Evolutionary conservation across 371 early-diverging fungal species (phyloP).

Genomic region (Mortierella sp.): DNA sequence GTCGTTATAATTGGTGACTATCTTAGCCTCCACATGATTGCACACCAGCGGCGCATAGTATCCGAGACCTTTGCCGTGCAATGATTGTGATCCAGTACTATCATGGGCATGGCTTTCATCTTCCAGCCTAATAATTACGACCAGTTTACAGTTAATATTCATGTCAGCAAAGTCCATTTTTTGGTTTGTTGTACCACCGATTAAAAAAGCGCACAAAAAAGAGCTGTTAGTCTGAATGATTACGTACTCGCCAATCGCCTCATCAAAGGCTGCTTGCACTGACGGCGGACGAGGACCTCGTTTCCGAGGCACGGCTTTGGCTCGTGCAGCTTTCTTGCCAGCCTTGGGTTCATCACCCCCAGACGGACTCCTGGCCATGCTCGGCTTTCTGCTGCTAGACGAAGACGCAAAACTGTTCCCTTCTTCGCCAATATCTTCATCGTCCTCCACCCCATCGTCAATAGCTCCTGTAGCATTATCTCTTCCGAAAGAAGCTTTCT

Average conservation of each 20-base stretch:
- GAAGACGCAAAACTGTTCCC: conserved; percentile 13
- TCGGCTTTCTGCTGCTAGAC: conserved; percentile 25
- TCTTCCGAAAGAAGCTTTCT: background rate
- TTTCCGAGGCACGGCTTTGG: conserved; percentile 7
- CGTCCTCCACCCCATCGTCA: no score
- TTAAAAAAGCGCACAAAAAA: background rate
- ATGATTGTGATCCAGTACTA: conserved; percentile 27
- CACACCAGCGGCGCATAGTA: conserved; percentile 73
- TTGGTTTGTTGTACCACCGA: no score
- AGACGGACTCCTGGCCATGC: conserved; percentile 22
- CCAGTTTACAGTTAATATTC: no score
- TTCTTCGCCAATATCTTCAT: conserved; percentile 10
- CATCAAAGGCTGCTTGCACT: conserved; percentile 13
- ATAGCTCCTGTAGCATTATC: no score
- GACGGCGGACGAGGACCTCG: conserved; percentile 6
- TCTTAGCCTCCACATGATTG: conserved; percentile 70
- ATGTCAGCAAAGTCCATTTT: conserved; percentile 1
- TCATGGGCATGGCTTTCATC: conserved; percentile 33
- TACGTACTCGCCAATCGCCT: conserved; percentile 29
- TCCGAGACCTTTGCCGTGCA: conserved; percentile 60
- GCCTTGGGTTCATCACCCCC: conserved; percentile 12
- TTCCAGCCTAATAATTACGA: conserved; percentile 15
- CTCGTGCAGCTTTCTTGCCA: conserved; percentile 1
- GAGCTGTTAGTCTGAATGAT: background rate
- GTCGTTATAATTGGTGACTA: conserved; percentile 73